These are phyloP conservation scores for Imleria badia DNA, from an alignment of 768 basidiomycete genomes.

Conservation along the genomic window DNA sequence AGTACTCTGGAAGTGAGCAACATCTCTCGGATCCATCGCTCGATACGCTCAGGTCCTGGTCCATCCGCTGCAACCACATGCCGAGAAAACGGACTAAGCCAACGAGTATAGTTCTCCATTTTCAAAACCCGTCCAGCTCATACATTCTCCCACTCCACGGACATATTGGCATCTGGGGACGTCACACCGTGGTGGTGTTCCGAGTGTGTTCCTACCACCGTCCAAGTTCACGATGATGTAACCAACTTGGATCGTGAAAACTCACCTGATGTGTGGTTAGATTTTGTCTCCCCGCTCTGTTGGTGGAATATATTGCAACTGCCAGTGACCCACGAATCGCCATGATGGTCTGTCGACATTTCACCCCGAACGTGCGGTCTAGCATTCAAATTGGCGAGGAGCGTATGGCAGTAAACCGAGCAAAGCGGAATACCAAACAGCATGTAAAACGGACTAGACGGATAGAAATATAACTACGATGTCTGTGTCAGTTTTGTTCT, in stretches of 20 bases:
- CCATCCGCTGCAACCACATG: too few species aligned
- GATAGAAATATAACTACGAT: background rate
- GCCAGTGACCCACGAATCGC: background rate
- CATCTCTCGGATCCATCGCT: too few species aligned
- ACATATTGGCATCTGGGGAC: background rate
- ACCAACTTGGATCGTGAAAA: background rate
- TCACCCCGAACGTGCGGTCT: background rate
- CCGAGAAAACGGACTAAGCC: too few species aligned
- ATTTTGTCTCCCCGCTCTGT: background rate
- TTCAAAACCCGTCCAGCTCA: background rate
- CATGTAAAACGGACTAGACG: background rate
- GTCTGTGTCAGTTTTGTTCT: background rate
- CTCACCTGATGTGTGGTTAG: background rate
- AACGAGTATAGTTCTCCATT: background rate
- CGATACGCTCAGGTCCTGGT: too few species aligned
- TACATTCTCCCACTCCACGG: background rate
- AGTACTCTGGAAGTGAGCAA: too few species aligned
- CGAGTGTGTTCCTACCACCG: background rate
- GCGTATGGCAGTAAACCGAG: conserved; percentile 3
- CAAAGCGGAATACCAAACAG: conserved; percentile 1
- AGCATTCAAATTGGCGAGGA: conserved; percentile 8
- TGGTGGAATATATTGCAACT: too few species aligned
- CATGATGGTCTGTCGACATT: background rate
- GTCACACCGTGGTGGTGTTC: background rate
- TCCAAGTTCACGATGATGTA: background rate